Evolutionary conservation across 1,284 basidiomycete genomes (phyloP).

Genomic region (Puccinia polysora): DNA sequence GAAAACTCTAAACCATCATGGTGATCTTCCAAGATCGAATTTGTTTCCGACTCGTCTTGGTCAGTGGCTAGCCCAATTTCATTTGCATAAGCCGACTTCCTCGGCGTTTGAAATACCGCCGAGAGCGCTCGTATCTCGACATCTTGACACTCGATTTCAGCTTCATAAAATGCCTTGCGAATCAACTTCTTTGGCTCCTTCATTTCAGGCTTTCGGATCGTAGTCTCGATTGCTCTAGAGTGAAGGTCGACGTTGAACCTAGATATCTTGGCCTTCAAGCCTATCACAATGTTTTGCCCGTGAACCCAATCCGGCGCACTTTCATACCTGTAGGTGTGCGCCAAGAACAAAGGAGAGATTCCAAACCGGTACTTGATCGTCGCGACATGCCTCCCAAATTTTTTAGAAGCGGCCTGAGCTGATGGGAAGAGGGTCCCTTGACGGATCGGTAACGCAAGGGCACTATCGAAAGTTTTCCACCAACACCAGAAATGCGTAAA

Average conservation of each 20-base stretch:
- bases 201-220: constrained; percentile 54
- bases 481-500: constrained; percentile 90
- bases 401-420: constrained; percentile 69
- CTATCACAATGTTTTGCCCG: constrained; percentile 73
- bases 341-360: constrained; percentile 72
- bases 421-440: constrained; percentile 76
- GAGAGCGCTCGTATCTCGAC: constrained; percentile 73
- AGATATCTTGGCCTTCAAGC: constrained; percentile 74
- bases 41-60: constrained; percentile 41
- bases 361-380: constrained; percentile 88
- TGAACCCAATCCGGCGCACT: constrained; percentile 69
- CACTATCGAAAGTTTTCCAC: constrained; percentile 79
- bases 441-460: constrained; percentile 75
- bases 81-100: constrained; percentile 55
- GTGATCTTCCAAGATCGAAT: constrained; percentile 37
- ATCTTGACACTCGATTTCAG: constrained; percentile 73
- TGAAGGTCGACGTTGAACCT: constrained; percentile 85
- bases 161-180: constrained; percentile 88
- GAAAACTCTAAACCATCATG: constrained; percentile 27
- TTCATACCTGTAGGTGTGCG: constrained; percentile 81
- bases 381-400: constrained; percentile 80
- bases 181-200: constrained; percentile 59
- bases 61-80: constrained; percentile 38
- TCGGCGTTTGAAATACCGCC: constrained; percentile 69
- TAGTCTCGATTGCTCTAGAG: constrained; percentile 76